These are phyloP conservation scores for Nannochloropsis granulata DNA, from an alignment of 108 stramenopile genomes.

Conservation along the genomic window DNA sequence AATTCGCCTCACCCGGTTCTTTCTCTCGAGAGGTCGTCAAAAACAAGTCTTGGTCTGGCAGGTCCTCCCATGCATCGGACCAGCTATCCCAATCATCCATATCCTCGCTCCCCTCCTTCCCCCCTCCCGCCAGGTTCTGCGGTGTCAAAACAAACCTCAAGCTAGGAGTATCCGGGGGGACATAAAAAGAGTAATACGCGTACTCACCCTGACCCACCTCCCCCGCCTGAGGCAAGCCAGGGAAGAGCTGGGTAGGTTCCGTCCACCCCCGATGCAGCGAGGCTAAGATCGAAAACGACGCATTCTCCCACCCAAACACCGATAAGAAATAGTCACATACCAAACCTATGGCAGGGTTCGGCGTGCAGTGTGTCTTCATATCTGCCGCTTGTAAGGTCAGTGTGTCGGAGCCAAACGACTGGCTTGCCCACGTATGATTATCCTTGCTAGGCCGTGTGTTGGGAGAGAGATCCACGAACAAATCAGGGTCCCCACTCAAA, in stretches of 20 bases:
- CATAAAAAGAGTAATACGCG: not conserved
- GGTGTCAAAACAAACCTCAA: constrained; percentile 4
- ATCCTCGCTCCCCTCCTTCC: not conserved
- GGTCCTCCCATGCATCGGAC: constrained; percentile 3
- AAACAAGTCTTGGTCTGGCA: not conserved
- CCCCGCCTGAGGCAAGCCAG: not conserved
- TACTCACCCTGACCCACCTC: not conserved
- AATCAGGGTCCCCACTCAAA: constrained; percentile 20
- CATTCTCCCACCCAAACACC: constrained; percentile 6
- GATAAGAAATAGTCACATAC: not conserved
- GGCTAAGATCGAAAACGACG: not conserved
- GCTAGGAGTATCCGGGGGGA: not conserved
- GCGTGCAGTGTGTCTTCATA: not conserved
- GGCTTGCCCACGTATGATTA: not conserved
- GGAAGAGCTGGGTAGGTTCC: not conserved
- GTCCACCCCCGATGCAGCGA: not conserved
- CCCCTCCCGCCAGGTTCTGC: not conserved
- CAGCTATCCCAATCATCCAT: not conserved
- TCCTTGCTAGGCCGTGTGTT: not conserved
- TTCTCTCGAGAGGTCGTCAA: not conserved
- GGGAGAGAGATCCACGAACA: not conserved
- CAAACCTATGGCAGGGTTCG: not conserved
- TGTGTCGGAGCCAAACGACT: not conserved
- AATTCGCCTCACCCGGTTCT: not conserved
- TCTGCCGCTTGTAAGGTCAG: not conserved